phyloP scores from a whole-genome alignment of 1,139 yeast species.

The Citeromyces hawaiiensis region DNA sequence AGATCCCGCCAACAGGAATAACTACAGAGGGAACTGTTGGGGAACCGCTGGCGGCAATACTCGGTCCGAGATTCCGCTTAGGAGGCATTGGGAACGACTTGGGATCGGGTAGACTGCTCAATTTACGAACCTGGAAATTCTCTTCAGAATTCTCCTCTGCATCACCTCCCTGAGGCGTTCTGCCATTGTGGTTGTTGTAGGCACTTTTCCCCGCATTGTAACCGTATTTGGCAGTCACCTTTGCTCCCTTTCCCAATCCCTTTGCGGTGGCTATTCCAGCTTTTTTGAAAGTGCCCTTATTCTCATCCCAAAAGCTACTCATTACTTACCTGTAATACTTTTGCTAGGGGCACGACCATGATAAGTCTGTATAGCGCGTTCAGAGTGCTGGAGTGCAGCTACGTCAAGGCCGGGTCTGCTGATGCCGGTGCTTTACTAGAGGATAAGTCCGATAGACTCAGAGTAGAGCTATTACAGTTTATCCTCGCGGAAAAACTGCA shows the following conservation, averaged over 20 bases:
- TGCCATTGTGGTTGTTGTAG: slow-evolving; percentile 26
- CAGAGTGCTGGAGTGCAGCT: background rate
- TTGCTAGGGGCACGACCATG: background rate
- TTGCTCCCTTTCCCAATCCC: slow-evolving; percentile 37
- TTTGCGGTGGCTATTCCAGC: slow-evolving; percentile 32
- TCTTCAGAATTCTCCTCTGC: slow-evolving; percentile 7
- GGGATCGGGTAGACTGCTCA: slow-evolving; percentile 14
- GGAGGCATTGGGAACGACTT: slow-evolving; percentile 25
- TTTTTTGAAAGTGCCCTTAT: slow-evolving; percentile 32
- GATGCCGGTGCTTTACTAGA: background rate
- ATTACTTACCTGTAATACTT: slow-evolving; percentile 2
- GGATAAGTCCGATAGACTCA: background rate
- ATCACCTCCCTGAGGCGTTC: slow-evolving; percentile 11
- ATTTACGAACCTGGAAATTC: slow-evolving; percentile 9
- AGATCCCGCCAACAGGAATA: background rate
- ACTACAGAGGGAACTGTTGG: background rate
- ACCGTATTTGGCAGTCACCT: slow-evolving; percentile 24
- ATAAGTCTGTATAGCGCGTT: background rate
- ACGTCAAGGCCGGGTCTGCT: background rate
- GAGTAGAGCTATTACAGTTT: background rate
- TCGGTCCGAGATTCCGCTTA: slow-evolving; percentile 3
- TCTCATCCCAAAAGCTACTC: slow-evolving; percentile 38
- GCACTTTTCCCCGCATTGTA: slow-evolving; percentile 32
- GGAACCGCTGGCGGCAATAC: background rate
- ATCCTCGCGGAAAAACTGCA: background rate